A percentile compares a stretch with the other conserved stretches of the same genome.
Evolutionary conservation across 75 land plant species (phyloP).

Genomic region (Cunninghamia lanceolata): DNA sequence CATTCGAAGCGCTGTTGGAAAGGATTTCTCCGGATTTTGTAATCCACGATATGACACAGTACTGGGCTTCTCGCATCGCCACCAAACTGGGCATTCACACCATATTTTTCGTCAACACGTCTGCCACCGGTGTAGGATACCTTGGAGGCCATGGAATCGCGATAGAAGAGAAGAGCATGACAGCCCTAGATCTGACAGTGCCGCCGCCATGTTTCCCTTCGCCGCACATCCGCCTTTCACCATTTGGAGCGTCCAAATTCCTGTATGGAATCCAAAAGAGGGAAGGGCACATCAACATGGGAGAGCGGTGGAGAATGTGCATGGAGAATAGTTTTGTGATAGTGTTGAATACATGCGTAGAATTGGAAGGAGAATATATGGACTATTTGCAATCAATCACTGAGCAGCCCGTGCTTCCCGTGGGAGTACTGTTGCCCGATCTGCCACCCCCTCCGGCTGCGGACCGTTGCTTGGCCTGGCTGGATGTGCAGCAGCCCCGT

Average conservation of each 20-base stretch:
- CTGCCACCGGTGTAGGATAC: neutral
- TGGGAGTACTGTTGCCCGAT: neutral
- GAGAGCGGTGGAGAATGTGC: constrained; percentile 1
- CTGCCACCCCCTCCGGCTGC: neutral
- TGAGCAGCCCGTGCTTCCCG: too few species aligned
- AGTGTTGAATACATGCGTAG: neutral
- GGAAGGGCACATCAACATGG: constrained; percentile 9
- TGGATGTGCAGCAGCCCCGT: neutral
- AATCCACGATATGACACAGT: too few species aligned
- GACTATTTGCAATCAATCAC: neutral
- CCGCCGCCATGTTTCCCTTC: too few species aligned
- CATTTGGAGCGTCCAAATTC: too few species aligned
- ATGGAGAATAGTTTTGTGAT: constrained; percentile 18
- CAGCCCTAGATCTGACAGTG: too few species aligned
- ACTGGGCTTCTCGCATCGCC: too few species aligned
- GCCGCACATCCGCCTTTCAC: too few species aligned
- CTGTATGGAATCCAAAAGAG: neutral
- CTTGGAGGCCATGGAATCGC: too few species aligned
- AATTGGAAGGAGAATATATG: constrained; percentile 14
- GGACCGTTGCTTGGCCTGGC: constrained; percentile 6
- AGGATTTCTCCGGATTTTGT: too few species aligned
- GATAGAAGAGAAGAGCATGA: too few species aligned
- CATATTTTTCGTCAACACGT: neutral
- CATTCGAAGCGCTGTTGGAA: too few species aligned
- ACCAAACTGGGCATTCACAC: neutral